Evolutionary conservation across 2,329 filamentous ascomycete genomes (phyloP).

Genomic region (Magnaporthiopsis incrustans): DNA sequence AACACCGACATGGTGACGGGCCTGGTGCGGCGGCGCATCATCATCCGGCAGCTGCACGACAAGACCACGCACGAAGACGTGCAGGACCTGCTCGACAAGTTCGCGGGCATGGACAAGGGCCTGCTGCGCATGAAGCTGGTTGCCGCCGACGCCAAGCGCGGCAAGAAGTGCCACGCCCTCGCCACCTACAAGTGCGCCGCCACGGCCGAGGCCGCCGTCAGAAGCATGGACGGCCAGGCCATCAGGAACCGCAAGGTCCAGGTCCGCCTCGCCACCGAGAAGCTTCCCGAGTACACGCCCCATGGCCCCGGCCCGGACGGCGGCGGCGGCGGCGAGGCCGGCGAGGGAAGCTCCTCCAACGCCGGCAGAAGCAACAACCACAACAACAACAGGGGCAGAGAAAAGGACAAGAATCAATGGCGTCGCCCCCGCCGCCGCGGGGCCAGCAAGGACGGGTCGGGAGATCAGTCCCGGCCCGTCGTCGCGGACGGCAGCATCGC

Average conservation of each 20-base stretch:
- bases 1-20: background rate
- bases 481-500: slow-evolving; percentile 11
- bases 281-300: slow-evolving; percentile 7
- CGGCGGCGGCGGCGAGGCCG: too few relatives aligned
- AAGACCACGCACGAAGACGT: background rate
- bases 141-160: background rate
- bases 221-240: background rate
- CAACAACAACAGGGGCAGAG: too few relatives aligned
- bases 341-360: too few relatives aligned
- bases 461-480: background rate
- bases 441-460: background rate
- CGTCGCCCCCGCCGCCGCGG: slow-evolving; percentile 4
- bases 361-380: too few relatives aligned
- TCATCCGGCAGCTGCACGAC: slow-evolving; percentile 5
- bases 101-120: too few relatives aligned
- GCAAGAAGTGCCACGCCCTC: slow-evolving; percentile 1
- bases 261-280: slow-evolving; percentile 8
- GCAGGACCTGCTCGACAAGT: background rate
- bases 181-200: background rate
- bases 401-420: background rate
- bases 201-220: background rate
- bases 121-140: background rate
- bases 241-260: background rate
- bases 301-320: slow-evolving; percentile 4
- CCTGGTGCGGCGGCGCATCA: slow-evolving; percentile 1